A percentile compares a stretch with the other conserved stretches of the same genome.
These are phyloP conservation scores for Alternaria ethzedia DNA, from an alignment of 2,329 filamentous ascomycete species.

Conservation along the genomic window DNA sequence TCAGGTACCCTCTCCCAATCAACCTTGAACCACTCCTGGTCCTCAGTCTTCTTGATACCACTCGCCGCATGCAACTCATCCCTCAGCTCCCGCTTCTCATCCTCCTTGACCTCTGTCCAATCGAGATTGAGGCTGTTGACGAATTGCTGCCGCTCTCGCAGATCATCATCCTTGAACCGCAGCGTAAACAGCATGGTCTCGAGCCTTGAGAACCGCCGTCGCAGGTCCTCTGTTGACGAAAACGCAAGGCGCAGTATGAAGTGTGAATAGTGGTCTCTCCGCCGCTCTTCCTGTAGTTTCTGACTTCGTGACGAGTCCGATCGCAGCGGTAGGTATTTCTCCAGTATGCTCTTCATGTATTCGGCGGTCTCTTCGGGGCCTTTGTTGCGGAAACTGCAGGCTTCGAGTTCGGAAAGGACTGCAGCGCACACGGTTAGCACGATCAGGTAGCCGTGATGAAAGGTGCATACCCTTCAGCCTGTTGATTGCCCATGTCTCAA, in stretches of 20 bases:
- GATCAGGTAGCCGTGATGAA: accelerated
- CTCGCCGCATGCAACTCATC: constrained; percentile 64
- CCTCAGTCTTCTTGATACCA: constrained; percentile 65
- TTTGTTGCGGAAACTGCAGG: constrained; percentile 94
- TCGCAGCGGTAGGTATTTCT: constrained; percentile 84
- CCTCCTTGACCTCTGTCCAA: constrained; percentile 81
- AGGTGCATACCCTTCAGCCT: constrained; percentile 69
- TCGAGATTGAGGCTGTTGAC: constrained; percentile 78
- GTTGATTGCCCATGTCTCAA: constrained; percentile 98
- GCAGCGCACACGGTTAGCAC: constrained; percentile 12
- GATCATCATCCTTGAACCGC: constrained; percentile 78
- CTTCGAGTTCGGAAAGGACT: constrained; percentile 89
- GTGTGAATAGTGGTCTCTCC: constrained; percentile 97
- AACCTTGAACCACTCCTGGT: constrained; percentile 93
- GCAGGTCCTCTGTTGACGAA: constrained; percentile 86
- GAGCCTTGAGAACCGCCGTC: constrained; percentile 82
- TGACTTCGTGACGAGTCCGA: constrained; percentile 70
- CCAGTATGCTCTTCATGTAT: constrained; percentile 84
- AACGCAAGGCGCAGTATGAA: constrained; percentile 96
- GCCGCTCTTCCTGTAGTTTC: constrained; percentile 72
- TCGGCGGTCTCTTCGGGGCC: constrained; percentile 78
- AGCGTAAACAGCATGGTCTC: constrained; percentile 90
- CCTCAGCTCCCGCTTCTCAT: constrained; percentile 74
- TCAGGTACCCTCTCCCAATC: constrained; percentile 95
- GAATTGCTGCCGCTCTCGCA: constrained; percentile 75